These are phyloP conservation scores for Silybum marianum DNA, from an alignment of 129 eudicot species.

Conservation along the genomic window DNA sequence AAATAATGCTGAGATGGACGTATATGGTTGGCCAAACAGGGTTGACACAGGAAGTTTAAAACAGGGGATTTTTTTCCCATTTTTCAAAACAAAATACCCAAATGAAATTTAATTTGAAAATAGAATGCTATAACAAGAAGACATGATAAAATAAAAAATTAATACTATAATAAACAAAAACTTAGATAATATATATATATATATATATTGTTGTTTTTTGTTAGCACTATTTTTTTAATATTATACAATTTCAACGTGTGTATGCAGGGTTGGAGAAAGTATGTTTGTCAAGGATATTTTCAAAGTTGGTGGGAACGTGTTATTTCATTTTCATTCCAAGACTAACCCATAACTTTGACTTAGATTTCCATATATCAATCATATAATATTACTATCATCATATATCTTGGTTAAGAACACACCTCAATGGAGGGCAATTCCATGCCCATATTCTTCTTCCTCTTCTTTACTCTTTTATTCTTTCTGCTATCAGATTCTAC, in stretches of 20 bases:
- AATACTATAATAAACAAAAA: too few relatives aligned
- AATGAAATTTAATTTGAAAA: background rate
- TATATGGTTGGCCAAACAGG: too few relatives aligned
- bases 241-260: background rate
- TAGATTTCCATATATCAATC: background rate
- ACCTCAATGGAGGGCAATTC: background rate
- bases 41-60: too few relatives aligned
- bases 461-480: background rate
- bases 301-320: background rate
- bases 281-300: background rate
- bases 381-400: background rate
- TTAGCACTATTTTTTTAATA: background rate
- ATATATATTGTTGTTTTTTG: background rate
- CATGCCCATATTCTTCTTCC: background rate
- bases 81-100: background rate
- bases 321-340: background rate
- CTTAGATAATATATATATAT: too few relatives aligned
- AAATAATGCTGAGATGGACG: too few relatives aligned
- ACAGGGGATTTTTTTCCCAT: too few relatives aligned
- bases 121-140: too few relatives aligned
- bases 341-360: background rate
- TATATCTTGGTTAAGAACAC: background rate
- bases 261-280: background rate
- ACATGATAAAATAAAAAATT: too few relatives aligned
- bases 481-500: background rate